Evolutionary conservation across 1,139 yeast species (phyloP).

Genomic region (Suhomyces guaymorum): DNA sequence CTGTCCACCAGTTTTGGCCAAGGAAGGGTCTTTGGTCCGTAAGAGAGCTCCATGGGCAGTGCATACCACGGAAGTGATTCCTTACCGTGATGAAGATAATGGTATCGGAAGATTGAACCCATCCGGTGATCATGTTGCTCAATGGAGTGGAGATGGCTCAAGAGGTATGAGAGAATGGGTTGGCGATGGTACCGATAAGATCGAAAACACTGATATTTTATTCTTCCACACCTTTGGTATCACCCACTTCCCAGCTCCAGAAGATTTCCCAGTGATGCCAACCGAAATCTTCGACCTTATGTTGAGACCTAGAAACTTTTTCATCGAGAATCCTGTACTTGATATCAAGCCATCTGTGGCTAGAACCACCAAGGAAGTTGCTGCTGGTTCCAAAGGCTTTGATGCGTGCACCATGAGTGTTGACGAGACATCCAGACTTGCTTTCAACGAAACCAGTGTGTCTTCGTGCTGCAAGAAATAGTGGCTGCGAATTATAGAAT

Average conservation of each 20-base stretch:
- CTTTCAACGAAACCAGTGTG: constrained; percentile 29
- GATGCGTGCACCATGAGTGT: constrained; percentile 40
- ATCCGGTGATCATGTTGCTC: constrained; percentile 79
- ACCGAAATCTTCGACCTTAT: constrained; percentile 75
- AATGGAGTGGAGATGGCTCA: constrained; percentile 74
- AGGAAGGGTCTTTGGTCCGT: constrained; percentile 70
- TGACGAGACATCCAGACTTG: constrained; percentile 45
- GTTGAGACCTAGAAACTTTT: constrained; percentile 78
- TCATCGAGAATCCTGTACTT: constrained; percentile 72
- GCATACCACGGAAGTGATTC: constrained; percentile 65
- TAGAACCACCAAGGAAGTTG: constrained; percentile 62
- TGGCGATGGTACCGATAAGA: constrained; percentile 61
- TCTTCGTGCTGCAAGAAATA: constrained; percentile 21
- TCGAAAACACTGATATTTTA: constrained; percentile 70
- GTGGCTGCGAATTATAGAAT: constrained; percentile 1
- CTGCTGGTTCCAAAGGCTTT: constrained; percentile 33
- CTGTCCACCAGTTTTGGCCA: constrained; percentile 71
- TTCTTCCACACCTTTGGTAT: constrained; percentile 82
- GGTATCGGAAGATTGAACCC: constrained; percentile 67
- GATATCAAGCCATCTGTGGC: constrained; percentile 73
- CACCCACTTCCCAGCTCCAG: constrained; percentile 86
- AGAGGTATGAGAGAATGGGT: constrained; percentile 74
- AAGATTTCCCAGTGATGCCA: constrained; percentile 89
- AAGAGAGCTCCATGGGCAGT: constrained; percentile 85
- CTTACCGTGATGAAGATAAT: constrained; percentile 55